Evolutionary conservation across 345 rosid species (phyloP).

Genomic region (Eucalyptus polybractea): DNA sequence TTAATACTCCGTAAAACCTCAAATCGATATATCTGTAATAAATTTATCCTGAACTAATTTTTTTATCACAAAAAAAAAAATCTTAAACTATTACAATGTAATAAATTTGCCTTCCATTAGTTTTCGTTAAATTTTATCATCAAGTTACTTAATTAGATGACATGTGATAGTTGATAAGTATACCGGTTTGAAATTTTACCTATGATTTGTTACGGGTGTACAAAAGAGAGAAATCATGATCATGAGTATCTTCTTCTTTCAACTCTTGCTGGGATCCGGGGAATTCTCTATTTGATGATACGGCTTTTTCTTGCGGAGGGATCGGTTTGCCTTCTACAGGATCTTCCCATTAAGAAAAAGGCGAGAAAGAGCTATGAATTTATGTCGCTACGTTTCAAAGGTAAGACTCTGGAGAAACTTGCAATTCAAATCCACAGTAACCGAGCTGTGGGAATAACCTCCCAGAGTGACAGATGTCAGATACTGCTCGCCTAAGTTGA

Average conservation of each 20-base stretch:
- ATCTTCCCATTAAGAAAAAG: neutral
- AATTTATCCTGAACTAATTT: rapidly evolving
- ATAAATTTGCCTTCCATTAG: rapidly evolving
- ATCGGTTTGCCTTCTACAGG: neutral
- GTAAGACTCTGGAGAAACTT: neutral
- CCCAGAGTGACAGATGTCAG: neutral
- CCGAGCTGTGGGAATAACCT: neutral
- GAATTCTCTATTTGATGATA: neutral
- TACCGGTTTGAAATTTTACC: rapidly evolving
- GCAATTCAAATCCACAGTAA: neutral
- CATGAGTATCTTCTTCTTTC: neutral
- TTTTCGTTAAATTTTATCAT: rapidly evolving
- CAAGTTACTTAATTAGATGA: too few species aligned
- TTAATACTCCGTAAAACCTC: rapidly evolving
- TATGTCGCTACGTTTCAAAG: neutral
- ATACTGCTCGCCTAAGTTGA: rapidly evolving
- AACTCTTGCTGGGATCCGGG: neutral
- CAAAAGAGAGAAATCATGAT: neutral
- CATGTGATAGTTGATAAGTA: rapidly evolving
- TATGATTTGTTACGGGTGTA: rapidly evolving
- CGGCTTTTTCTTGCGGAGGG: neutral
- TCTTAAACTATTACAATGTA: too few species aligned
- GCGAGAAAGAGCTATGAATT: neutral
- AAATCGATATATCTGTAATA: rapidly evolving
- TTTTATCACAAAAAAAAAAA: too few species aligned